Conservation (phyloP, 1,139 yeast species). For the Protomyces arabidopsidicola region DNA sequence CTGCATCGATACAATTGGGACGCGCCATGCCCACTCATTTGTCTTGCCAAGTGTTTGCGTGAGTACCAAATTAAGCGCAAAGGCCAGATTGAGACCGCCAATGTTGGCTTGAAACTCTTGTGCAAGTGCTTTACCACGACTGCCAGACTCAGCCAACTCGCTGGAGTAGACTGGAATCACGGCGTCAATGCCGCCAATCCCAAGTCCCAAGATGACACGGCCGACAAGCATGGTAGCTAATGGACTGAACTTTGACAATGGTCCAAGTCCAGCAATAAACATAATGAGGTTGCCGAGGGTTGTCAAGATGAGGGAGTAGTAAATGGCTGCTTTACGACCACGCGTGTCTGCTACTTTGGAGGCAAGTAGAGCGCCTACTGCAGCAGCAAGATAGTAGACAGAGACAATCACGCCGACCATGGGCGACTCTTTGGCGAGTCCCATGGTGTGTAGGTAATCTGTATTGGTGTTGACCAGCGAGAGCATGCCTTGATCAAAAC, state of each 20-base stretch:
- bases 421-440: constrained; percentile 10
- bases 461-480: constrained; percentile 22
- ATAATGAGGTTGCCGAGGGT: constrained; percentile 18
- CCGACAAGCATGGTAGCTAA: constrained; percentile 22
- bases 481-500: constrained; percentile 26
- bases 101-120: constrained; percentile 25
- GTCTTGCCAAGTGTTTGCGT: constrained; percentile 15
- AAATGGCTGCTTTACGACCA: constrained; percentile 22
- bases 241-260: constrained; percentile 5
- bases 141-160: constrained; percentile 11
- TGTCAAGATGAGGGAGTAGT: constrained; percentile 7
- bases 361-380: constrained; percentile 13
- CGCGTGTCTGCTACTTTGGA: constrained; percentile 14
- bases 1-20: constrained; percentile 23
- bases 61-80: constrained; percentile 9
- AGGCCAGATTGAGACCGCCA: constrained; percentile 16
- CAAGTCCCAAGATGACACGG: constrained; percentile 14
- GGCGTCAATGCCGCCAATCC: constrained; percentile 23
- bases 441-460: constrained; percentile 20
- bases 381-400: constrained; percentile 23
- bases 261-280: constrained; percentile 11
- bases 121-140: constrained; percentile 24
- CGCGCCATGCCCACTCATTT: constrained; percentile 24
- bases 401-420: constrained; percentile 21
- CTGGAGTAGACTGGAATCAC: constrained; percentile 21